Base-by-base conservation (phyloP, 106 monocot species). In the Alisma plantagoaquatica region DNA sequence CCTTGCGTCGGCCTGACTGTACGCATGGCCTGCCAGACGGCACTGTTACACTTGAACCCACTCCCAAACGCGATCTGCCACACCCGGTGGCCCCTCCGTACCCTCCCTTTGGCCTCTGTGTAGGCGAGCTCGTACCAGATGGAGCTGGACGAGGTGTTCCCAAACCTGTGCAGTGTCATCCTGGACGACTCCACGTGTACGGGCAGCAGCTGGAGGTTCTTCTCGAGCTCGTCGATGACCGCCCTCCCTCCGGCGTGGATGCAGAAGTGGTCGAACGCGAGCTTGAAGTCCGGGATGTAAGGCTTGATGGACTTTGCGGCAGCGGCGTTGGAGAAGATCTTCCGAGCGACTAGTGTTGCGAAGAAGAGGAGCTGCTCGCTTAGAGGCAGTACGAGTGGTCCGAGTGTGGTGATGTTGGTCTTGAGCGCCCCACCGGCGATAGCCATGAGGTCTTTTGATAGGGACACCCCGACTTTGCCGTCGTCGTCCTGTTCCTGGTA, bases 381-480 rank as follows among this genome's bases (percentile, higher is more conserved):
- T 16, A 60, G 15, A 17, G 59, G 59, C 4, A 60, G 45, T 3
- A 60, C 59, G n/a, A 60, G 59, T 5, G 59, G 59, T 3, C 59
- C 59, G 11, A 60, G 38, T 23, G 59, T 60, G 59, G 59, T 60
- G 59, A 60, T 60, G 59, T 60, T 60, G 24, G 59, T 45, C 27
- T 60, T 60, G 2, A 60, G 59, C 1, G 59, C 59, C 4, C 20
- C 45, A 10, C 59, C 59, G 16, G 59, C 59, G 18, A 60, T 46
- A 11, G 43, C 59, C 59, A 60, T 60, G n/a, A 60, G 59, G 17
- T 60, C 59, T 46, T 46, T 60, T 15, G 59, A 44, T 14, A 60
- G 59, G 17, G 59, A 46, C 0, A 60, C 45, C 18, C 59, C 59
- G 0, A 46, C 45, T 11, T 60, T 60, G 31, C 59, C 59, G 3